These are phyloP conservation scores for Penicillium sumatraense DNA, from an alignment of 2,329 filamentous ascomycete genomes.

Conservation along the genomic window DNA sequence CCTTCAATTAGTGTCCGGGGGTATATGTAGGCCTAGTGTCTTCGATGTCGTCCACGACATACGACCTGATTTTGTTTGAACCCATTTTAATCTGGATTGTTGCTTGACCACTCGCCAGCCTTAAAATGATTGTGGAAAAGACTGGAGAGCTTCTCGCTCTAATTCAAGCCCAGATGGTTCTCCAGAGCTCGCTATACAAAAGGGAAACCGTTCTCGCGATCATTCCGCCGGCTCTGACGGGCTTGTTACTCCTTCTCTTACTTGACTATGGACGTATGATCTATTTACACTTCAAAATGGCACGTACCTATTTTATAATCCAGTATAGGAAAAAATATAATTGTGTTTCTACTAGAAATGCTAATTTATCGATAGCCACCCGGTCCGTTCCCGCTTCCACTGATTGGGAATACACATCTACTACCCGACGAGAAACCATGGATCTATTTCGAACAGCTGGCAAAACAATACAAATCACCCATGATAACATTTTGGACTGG, in stretches of 20 bases:
- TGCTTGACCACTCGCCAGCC: too few species aligned
- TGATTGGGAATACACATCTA: constrained; percentile 60
- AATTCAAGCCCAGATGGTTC: neutral
- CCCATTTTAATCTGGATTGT: too few species aligned
- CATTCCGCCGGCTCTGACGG: neutral
- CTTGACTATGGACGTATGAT: constrained; percentile 32
- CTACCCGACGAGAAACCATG: constrained; percentile 61
- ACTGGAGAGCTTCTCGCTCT: constrained; percentile 8
- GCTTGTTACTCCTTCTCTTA: constrained; percentile 10
- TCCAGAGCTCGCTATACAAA: neutral
- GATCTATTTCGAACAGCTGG: constrained; percentile 61
- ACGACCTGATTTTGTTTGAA: too few species aligned
- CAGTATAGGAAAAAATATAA: neutral
- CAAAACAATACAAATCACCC: constrained; percentile 50
- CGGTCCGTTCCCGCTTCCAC: constrained; percentile 58
- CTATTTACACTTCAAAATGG: constrained; percentile 31
- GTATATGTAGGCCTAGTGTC: too few species aligned
- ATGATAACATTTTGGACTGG: constrained; percentile 63
- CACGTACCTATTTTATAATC: constrained; percentile 7
- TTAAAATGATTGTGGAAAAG: constrained; percentile 11
- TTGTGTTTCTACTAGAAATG: neutral
- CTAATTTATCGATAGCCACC: constrained; percentile 49
- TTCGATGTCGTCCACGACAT: too few species aligned
- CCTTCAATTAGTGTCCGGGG: too few species aligned
- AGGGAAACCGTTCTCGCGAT: neutral